Evolutionary conservation across 768 basidiomycete genomes (phyloP).

Genomic region (Scleroderma citrinum): DNA sequence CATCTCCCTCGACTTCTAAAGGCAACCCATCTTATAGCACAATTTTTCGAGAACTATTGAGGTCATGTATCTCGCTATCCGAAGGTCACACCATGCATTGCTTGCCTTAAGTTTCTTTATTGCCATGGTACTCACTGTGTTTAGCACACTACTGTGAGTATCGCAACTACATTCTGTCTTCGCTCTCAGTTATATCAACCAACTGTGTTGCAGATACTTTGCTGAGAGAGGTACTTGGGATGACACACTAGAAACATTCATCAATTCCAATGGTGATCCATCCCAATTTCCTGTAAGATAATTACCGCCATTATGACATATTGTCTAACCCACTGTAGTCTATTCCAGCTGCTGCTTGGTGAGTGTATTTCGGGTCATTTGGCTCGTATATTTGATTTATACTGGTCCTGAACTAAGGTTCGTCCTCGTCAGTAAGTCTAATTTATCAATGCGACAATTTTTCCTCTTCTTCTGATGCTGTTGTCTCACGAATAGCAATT

Average conservation of each 20-base stretch:
- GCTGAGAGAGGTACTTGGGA: slow-evolving; percentile 92
- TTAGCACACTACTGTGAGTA: slow-evolving; percentile 75
- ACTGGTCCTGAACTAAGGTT: slow-evolving; percentile 37
- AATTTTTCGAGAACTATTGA: slow-evolving; percentile 61
- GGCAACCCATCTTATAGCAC: neutral
- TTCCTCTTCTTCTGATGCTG: neutral
- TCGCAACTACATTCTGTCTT: neutral
- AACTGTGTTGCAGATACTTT: slow-evolving; percentile 55
- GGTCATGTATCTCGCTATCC: slow-evolving; percentile 88
- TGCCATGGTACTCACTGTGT: slow-evolving; percentile 78
- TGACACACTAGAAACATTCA: slow-evolving; percentile 66
- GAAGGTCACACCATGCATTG: slow-evolving; percentile 80
- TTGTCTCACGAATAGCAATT: slow-evolving; percentile 47
- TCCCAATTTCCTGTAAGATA: slow-evolving; percentile 64
- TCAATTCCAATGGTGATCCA: slow-evolving; percentile 81
- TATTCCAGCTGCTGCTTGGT: slow-evolving; percentile 78
- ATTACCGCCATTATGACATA: neutral
- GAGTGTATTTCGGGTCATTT: slow-evolving; percentile 25
- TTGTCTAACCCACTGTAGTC: slow-evolving; percentile 30
- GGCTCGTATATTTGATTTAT: neutral
- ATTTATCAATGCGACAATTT: neutral
- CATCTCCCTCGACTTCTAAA: neutral
- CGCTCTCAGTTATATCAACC: neutral
- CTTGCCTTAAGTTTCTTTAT: slow-evolving; percentile 88
- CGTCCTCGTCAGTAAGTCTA: slow-evolving; percentile 67